phyloP scores from a whole-genome alignment of 2,329 filamentous ascomycete genomes.

The Lachnellula cervina region DNA sequence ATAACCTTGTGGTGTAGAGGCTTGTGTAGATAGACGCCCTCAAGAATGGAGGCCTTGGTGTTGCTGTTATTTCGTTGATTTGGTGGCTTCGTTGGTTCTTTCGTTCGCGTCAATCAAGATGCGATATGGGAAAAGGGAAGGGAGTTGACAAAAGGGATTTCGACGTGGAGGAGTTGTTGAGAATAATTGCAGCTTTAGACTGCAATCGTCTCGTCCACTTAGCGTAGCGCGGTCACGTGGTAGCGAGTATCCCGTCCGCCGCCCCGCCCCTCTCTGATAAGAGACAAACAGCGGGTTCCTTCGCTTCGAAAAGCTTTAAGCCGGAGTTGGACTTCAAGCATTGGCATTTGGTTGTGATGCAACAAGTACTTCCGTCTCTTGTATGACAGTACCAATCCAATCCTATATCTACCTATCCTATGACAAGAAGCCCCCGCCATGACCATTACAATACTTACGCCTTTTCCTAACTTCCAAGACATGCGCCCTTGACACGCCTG shows the following conservation, averaged over 20 bases:
- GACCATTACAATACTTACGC: background rate
- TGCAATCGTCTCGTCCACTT: background rate
- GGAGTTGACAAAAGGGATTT: background rate
- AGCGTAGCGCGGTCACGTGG: slow-evolving; percentile 2
- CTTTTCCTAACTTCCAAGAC: background rate
- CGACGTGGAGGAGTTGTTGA: slow-evolving; percentile 2
- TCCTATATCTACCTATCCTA: too few species aligned
- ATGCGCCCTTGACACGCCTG: too few species aligned
- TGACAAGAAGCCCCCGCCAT: background rate
- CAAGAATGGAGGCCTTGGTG: background rate
- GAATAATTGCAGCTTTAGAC: slow-evolving; percentile 5
- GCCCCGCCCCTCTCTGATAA: too few species aligned
- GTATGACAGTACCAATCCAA: too few species aligned
- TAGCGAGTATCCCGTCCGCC: background rate
- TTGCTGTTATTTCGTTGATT: background rate
- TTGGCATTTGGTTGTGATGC: too few species aligned
- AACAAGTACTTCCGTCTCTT: too few species aligned
- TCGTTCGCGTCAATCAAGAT: too few species aligned
- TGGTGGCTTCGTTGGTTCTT: too few species aligned
- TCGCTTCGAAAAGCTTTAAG: too few species aligned
- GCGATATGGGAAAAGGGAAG: background rate
- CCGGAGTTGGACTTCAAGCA: too few species aligned
- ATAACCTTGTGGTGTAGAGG: background rate
- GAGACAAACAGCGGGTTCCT: too few species aligned
- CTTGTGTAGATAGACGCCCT: background rate